Conservation (phyloP, 768 basidiomycete species). For the Termitomyces sp. region DNA sequence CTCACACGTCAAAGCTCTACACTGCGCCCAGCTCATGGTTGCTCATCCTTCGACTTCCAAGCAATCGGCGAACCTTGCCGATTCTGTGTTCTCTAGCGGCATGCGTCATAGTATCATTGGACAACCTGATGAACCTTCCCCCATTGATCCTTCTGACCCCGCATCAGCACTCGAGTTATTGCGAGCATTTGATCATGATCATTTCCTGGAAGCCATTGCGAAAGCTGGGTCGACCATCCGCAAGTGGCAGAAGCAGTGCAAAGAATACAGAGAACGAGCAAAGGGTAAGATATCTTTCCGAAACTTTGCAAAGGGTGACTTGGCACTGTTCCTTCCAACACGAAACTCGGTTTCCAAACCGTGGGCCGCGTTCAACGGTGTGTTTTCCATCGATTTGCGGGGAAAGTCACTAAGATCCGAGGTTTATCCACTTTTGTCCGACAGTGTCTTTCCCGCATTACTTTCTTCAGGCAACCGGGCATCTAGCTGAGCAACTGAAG, state of each 20-base stretch:
- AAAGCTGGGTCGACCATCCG: conserved; percentile 84
- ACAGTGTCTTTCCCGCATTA: conserved; percentile 96
- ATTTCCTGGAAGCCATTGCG: conserved; percentile 76
- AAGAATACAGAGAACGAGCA: conserved; percentile 91
- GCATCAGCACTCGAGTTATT: conserved; percentile 63
- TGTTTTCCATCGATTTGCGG: conserved; percentile 17
- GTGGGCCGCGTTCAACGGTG: conserved; percentile 99
- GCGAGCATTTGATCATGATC: conserved; percentile 75
- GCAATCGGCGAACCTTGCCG: conserved; percentile 39
- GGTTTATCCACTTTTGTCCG: conserved; percentile 21
- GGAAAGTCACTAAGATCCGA: conserved; percentile 23
- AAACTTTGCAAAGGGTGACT: conserved; percentile 92
- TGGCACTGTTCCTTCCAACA: conserved; percentile 94
- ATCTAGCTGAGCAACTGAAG: conserved; percentile 84
- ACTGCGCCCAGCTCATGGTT: conserved; percentile 52
- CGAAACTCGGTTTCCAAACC: conserved; percentile 89
- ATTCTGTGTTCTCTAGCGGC: conserved; percentile 44
- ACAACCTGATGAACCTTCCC: conserved; percentile 58
- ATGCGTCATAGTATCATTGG: conserved; percentile 51
- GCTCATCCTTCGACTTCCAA: conserved; percentile 46
- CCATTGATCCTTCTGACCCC: conserved; percentile 76
- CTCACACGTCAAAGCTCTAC: conserved; percentile 69
- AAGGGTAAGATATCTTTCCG: conserved; percentile 96
- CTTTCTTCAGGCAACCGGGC: conserved; percentile 85
- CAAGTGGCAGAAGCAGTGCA: conserved; percentile 98